Percentiles rank a stretch among this genome's conserved stretches.
Evolutionary conservation across 306 rosid genomes (phyloP).

Genomic region (Astragalus membranaceus): DNA sequence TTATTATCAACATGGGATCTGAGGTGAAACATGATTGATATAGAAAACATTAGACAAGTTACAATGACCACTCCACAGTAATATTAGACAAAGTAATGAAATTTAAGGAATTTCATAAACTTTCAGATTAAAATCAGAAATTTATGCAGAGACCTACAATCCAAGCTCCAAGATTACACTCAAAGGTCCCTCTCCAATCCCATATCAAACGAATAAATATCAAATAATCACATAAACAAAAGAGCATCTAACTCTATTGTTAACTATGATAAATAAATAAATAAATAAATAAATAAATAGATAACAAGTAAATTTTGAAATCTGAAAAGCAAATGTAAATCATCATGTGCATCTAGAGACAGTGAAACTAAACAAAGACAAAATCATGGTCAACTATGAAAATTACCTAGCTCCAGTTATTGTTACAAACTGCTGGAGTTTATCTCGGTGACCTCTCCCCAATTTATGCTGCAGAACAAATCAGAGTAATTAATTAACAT

Average conservation of each 20-base stretch:
- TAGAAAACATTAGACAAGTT: not conserved
- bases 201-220: not conserved
- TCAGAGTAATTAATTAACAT: constrained; percentile 9
- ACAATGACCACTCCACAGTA: not conserved
- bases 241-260: not conserved
- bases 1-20: not conserved
- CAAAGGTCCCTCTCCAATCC: not conserved
- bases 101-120: not conserved
- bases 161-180: not conserved
- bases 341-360: not conserved
- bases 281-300: not conserved
- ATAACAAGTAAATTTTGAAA: not conserved
- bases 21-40: not conserved
- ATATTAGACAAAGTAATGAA: constrained; percentile 4
- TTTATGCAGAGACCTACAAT: not conserved
- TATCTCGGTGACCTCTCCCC: constrained; percentile 93
- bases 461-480: constrained; percentile 63
- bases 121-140: not conserved
- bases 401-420: constrained; percentile 90
- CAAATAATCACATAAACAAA: not conserved
- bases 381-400: not conserved
- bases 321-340: not conserved
- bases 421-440: constrained; percentile 86
- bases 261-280: not conserved
- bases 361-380: not conserved